Evolutionary conservation across 2,329 filamentous ascomycete species (phyloP).

Genomic region (Lecanosticta acicola): DNA sequence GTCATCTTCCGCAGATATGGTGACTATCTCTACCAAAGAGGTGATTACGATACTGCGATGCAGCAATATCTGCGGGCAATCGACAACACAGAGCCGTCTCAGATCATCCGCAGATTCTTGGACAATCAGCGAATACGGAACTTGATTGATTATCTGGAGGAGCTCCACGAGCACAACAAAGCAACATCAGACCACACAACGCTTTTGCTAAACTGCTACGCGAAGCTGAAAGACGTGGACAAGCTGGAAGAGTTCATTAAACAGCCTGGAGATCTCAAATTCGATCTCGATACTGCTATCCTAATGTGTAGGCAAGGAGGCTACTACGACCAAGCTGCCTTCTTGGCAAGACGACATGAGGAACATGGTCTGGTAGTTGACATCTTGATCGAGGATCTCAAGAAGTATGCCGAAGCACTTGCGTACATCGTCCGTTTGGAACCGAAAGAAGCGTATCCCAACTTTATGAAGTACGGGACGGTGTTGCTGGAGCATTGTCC

Average conservation of each 20-base stretch:
- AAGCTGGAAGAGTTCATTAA: constrained; percentile 97
- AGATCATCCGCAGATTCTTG: constrained; percentile 93
- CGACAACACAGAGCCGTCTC: constrained; percentile 90
- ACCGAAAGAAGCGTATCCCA: constrained; percentile 75
- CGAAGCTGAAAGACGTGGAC: constrained; percentile 92
- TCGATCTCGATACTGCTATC: constrained; percentile 94
- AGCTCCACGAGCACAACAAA: constrained; percentile 87
- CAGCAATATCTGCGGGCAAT: constrained; percentile 95
- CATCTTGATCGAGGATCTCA: constrained; percentile 91
- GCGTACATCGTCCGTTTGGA: constrained; percentile 88
- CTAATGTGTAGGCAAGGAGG: constrained; percentile 95
- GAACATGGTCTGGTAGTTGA: constrained; percentile 93
- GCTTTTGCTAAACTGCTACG: constrained; percentile 90
- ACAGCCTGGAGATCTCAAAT: constrained; percentile 87
- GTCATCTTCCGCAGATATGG: constrained; percentile 90
- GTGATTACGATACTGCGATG: constrained; percentile 98
- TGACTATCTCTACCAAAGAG: constrained; percentile 89
- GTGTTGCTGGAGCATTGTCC: constrained; percentile 85
- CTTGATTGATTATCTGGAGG: constrained; percentile 92
- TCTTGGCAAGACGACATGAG: constrained; percentile 86
- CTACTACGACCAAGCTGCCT: constrained; percentile 94
- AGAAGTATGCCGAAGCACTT: constrained; percentile 80
- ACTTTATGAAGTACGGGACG: constrained; percentile 90
- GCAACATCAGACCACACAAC: constrained; percentile 96
- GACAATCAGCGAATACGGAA: constrained; percentile 98